Percentiles rank a stretch among this genome's conserved stretches.
Evolutionary conservation across 768 basidiomycete species (phyloP).

Genomic region (Mycena epipterygia): DNA sequence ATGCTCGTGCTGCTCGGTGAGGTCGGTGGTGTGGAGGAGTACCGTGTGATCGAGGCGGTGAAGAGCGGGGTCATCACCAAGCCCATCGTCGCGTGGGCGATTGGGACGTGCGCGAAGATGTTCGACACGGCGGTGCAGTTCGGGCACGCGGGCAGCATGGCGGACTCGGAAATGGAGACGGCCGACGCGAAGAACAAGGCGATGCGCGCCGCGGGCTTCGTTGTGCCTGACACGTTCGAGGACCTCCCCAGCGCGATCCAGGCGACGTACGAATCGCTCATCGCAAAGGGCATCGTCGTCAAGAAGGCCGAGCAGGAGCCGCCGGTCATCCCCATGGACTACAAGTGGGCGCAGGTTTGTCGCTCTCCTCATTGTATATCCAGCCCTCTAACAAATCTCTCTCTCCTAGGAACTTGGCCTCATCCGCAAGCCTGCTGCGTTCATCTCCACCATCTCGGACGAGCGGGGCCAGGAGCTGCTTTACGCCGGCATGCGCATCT

Average conservation of each 20-base stretch:
- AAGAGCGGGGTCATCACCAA: constrained; percentile 95
- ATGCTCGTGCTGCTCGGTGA: constrained; percentile 99
- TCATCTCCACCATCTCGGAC: constrained; percentile 99
- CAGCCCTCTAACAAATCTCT: too few species aligned
- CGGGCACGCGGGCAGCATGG: constrained; percentile 98
- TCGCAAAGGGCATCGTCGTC: constrained; percentile 74
- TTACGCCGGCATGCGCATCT: constrained; percentile 99
- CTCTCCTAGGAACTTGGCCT: constrained; percentile 95
- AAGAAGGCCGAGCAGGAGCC: constrained; percentile 87
- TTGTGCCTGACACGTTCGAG: constrained; percentile 98
- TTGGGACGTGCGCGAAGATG: constrained; percentile 99
- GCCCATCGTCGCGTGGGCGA: constrained; percentile 99
- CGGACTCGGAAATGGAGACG: constrained; percentile 97
- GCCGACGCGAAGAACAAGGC: constrained; percentile 98
- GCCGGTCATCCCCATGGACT: constrained; percentile 99
- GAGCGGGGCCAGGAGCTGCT: constrained; percentile 98
- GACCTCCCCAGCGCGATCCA: constrained; percentile 89
- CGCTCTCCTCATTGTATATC: not conserved
- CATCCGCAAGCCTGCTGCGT: constrained; percentile 98
- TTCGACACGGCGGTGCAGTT: constrained; percentile 99
- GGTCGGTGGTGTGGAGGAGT: constrained; percentile 99
- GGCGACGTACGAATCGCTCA: constrained; percentile 88
- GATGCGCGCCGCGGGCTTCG: constrained; percentile 95
- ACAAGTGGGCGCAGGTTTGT: constrained; percentile 94
- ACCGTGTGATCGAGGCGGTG: constrained; percentile 98